Evolutionary conservation across 495 filamentous ascomycete genomes (phyloP).

Genomic region (Penicillium herquei): DNA sequence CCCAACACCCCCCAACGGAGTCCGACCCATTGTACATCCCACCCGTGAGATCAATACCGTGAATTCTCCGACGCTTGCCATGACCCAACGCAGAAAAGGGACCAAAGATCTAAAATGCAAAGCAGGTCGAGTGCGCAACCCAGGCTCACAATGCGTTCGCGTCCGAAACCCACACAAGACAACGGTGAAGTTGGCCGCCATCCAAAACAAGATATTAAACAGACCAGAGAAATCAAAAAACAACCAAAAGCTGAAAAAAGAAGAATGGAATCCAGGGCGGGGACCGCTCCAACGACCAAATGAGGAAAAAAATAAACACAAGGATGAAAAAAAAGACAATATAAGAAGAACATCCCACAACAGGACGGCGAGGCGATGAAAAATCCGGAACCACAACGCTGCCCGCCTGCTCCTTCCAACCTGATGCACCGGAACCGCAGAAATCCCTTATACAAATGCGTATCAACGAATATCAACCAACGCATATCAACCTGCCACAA

Average conservation of each 20-base stretch:
- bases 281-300: conserved; percentile 32
- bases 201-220: conserved; percentile 27
- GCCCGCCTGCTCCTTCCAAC: conserved; percentile 52
- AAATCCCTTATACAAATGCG: conserved; percentile 53
- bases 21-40: conserved; percentile 47
- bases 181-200: conserved; percentile 26
- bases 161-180: conserved; percentile 27
- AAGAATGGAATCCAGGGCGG: conserved; percentile 36
- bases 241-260: conserved; percentile 32
- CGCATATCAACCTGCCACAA: conserved; percentile 53
- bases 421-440: conserved; percentile 50
- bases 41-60: conserved; percentile 47
- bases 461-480: conserved; percentile 59
- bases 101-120: conserved; percentile 51
- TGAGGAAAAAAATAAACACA: conserved; percentile 22
- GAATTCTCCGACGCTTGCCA: conserved; percentile 48
- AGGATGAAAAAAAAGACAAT: conserved; percentile 26
- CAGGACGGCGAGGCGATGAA: conserved; percentile 31
- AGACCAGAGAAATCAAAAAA: conserved; percentile 32
- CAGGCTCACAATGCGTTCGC: conserved; percentile 25
- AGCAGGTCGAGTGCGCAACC: conserved; percentile 30
- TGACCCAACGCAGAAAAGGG: conserved; percentile 43
- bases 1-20: conserved; percentile 46
- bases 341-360: conserved; percentile 23
- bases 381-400: conserved; percentile 35